Evolutionary conservation across 768 basidiomycete species (phyloP), one percentile per base, ranked within the genome.

Genomic region (Lepiota subincarnata): DNA sequence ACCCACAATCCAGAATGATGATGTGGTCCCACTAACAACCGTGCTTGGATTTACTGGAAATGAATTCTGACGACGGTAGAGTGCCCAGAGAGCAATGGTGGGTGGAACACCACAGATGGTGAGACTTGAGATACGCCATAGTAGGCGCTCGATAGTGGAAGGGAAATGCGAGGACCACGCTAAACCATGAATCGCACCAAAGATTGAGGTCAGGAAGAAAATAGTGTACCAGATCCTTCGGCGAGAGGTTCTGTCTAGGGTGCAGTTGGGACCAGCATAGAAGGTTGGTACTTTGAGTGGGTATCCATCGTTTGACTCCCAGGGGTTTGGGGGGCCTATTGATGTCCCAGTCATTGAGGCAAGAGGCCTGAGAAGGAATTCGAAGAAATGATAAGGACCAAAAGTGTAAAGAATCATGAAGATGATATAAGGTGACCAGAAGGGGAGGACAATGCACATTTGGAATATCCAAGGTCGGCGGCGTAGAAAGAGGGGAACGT

Each of bases 151-250:
- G 6, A 36, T 35, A 5, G 36, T 2, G 2, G 60, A 47, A 2
- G 60, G 50, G 22, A 63, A 63, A 14, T 50, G 31, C 22, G 55
- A 54, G 6, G 48, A 44, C 58, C 58, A 60, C 2, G 54, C 58
- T 10, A 58, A 52, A 37, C 51, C 57, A 38, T 63, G 60, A 3
- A 63, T 55, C 1, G 59, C 55, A 1, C 62, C 62, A 39, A 61
- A 64, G 1, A 60, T 43, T 13, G 55, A 34, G 1, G 56, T 45
- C 16, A 50, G 42, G 22, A 40, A 37, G 31, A 42, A 54, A 12
- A 37, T 39, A 6, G 19, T 47, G 6, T 37, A 56, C 48, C 49
- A 42, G n/a, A 50, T 50, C 10, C 18, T 16, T n/a, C 31, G 18
- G 11, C 50, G 50, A 6, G 50, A 28, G 7, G 4, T 12, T 3